phyloP scores from a whole-genome alignment of 2,329 filamentous ascomycete genomes.

The Trichophaea hybrida region DNA sequence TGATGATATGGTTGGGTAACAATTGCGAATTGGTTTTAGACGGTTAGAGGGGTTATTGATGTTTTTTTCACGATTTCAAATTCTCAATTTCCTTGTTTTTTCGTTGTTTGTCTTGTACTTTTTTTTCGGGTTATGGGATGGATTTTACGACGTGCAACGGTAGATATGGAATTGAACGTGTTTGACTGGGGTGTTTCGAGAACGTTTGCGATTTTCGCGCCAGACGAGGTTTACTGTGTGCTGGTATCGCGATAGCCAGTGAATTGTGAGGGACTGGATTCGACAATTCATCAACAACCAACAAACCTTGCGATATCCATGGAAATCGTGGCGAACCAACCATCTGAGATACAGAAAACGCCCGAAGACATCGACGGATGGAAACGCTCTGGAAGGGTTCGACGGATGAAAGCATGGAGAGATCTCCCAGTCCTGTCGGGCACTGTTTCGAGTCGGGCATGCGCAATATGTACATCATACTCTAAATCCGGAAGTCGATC shows the following conservation, averaged over 20 bases:
- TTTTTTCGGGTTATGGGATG: background rate
- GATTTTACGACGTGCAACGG: background rate
- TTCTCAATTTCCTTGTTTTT: background rate
- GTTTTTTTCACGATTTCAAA: background rate
- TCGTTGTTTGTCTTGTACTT: background rate
- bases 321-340: background rate
- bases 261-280: background rate
- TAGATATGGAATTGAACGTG: background rate
- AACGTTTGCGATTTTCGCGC: background rate
- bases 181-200: background rate
- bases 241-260: too few relatives aligned
- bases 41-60: background rate
- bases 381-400: background rate
- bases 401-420: background rate
- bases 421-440: background rate
- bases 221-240: too few relatives aligned
- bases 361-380: background rate
- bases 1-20: background rate
- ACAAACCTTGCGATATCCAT: background rate
- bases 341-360: background rate
- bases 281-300: background rate
- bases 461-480: background rate
- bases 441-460: background rate
- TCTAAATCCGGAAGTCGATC: too few relatives aligned
- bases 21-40: background rate